Base-by-base conservation (phyloP, 208 protist genomes). In the Trypanosoma grayi region DNA sequence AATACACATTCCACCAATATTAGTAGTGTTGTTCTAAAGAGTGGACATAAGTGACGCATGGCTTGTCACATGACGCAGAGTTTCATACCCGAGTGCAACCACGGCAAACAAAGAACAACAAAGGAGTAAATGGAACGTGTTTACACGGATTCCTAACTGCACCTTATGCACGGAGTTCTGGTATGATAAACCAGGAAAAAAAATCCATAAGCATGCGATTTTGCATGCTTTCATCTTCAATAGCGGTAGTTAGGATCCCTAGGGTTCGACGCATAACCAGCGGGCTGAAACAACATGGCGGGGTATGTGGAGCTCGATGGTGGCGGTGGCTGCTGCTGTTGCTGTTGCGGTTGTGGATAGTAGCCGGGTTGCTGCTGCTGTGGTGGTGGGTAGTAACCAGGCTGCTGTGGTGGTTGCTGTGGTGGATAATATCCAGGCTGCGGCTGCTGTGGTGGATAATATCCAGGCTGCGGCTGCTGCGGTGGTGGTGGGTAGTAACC, bases 341-440 rank as follows among this genome's bases (percentile, higher is more conserved):
- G 61, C 2, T 58, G 56, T 4, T 60, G 68, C 20, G 52, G 60
- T 46, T 57, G 51, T 6, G 16, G 5, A 40, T 40, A 40, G 13
- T 2, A n/a, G n/a, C n/a, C n/a, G n/a, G n/a, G n/a, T n/a, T n/a
- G 63, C 20, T 60, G 51, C 1, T 33, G 55, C 7, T 54, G 67
- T 48, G 31, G 53, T n/a, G 64, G 61, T 16, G 59, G 46, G 4
- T 41, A 37, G 28, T 58, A 59, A 27, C 46, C 36, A 25, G 8
- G 22, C 45, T 70, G 59, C 66, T 56, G 73, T 1, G 59, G 60
- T 6, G 48, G 54, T 55, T 66, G 68, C 41, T 46, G 52, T 73
- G 70, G 31, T 33, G 54, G 60, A 48, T 75, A 75, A 40, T 63
- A 67, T 36, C 45, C 41, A 13, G 53, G 45, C 4, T 60, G 20